Percentiles rank a stretch among this genome's conserved stretches.
phyloP scores from a whole-genome alignment of 306 rosid genomes.

The Alnus glutinosa region DNA sequence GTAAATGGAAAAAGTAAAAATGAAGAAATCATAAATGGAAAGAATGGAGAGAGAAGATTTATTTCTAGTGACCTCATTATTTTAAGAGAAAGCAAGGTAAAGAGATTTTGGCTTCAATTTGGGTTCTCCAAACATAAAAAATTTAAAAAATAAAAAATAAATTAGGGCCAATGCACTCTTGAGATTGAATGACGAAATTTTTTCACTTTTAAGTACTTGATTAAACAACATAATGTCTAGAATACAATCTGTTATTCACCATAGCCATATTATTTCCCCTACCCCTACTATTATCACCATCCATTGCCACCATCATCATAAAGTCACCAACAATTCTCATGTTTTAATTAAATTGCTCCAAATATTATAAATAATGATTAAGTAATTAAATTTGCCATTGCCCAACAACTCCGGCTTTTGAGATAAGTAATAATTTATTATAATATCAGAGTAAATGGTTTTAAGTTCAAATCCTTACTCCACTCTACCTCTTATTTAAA shows the following conservation, averaged over 20 bases:
- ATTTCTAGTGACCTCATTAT: constrained; percentile 1
- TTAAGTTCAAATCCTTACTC: too few relatives aligned
- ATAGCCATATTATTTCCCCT: background rate
- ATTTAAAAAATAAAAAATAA: too few relatives aligned
- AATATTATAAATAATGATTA: background rate
- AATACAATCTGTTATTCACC: background rate
- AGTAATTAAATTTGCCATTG: too few relatives aligned
- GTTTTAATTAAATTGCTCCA: background rate
- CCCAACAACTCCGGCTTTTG: too few relatives aligned
- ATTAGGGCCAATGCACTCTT: too few relatives aligned
- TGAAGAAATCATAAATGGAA: background rate
- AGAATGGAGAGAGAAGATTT: background rate
- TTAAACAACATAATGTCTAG: background rate
- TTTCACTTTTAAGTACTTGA: background rate
- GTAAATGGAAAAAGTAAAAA: background rate
- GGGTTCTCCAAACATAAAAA: too few relatives aligned
- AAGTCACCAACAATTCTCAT: background rate
- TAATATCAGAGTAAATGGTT: too few relatives aligned
- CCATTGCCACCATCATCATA: background rate
- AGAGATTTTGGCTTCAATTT: too few relatives aligned
- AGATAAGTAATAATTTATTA: too few relatives aligned
- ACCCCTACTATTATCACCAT: background rate
- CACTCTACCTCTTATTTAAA: too few relatives aligned
- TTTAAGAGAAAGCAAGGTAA: background rate
- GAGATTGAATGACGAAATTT: background rate